These are phyloP conservation scores for Daedalea quercina DNA, from an alignment of 768 basidiomycete genomes.

Conservation along the genomic window DNA sequence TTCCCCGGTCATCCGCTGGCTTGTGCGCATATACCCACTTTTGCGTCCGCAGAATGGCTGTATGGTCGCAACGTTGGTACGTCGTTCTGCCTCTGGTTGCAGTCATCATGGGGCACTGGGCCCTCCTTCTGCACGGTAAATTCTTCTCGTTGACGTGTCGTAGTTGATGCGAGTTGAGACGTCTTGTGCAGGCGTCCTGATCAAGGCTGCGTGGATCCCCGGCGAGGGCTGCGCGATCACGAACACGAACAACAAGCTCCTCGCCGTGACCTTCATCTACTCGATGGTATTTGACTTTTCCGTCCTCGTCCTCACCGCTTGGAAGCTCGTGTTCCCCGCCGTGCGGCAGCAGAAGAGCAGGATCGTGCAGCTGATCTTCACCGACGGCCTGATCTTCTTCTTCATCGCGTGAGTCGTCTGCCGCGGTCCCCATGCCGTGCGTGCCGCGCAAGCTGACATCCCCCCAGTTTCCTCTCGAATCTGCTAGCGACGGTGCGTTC, in stretches of 20 bases:
- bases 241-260: constrained; percentile 51
- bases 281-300: constrained; percentile 68
- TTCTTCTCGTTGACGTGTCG: no score
- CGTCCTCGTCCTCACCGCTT: constrained; percentile 54
- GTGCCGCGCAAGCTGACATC: constrained; percentile 20
- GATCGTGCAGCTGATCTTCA: constrained; percentile 59
- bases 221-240: constrained; percentile 47
- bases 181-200: constrained; percentile 50
- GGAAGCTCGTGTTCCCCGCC: constrained; percentile 41
- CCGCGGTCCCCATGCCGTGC: no score
- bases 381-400: constrained; percentile 73
- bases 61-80: constrained; percentile 55
- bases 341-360: constrained; percentile 25
- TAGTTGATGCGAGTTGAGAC: no score
- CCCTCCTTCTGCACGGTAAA: constrained; percentile 57
- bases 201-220: constrained; percentile 48
- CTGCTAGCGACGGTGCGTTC: constrained; percentile 28
- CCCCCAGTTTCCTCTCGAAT: constrained; percentile 35
- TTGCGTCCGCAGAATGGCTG: constrained; percentile 39
- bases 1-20: not conserved
- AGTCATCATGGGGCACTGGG: constrained; percentile 69
- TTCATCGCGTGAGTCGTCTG: constrained; percentile 53
- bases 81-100: constrained; percentile 42
- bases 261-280: constrained; percentile 68
- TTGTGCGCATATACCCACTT: constrained; percentile 1